Evolutionary conservation across 495 filamentous ascomycete species (phyloP), one percentile per base, ranked within the genome.

Genomic region (Clavariopsis aquatica): DNA sequence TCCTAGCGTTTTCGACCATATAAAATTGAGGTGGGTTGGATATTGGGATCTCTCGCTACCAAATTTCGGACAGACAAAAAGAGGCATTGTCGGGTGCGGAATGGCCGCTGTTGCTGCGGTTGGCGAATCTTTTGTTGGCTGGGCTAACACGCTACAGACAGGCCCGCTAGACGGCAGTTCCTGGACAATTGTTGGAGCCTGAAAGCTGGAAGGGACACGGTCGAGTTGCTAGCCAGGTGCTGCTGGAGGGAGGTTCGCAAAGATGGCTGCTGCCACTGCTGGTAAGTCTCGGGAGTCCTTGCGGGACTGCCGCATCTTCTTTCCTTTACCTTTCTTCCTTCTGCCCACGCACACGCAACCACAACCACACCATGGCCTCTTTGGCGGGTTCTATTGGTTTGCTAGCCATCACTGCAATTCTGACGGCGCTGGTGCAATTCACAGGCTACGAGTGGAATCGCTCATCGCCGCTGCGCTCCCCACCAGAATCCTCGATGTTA

Each of bases 401-500:
- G 26, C 19, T 5, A 12, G 19, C 38, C 55, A 52, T 64, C 28
- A 52, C 45, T 15, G 22, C 61, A 23, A 58, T 58, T 52, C 69
- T 71, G 43, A 71, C 65, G 24, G 52, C 49, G 56, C 49, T 57
- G 17, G 23, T 70, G 28, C 17, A 29, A n/a, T 49, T 24, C 12
- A 49, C 58, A 74, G 72, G 64, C 54, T 72, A 72, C 67, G 72
- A 72, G 64, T 72, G 72, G 69, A 51, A 56, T 23, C 68, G 49
- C 63, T 69, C 68, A 5, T 68, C 72, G 19, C 64, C 70, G 26
- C 57, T 64, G 22, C 54, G 61, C 23, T 65, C 79, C 71, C 78
- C 79, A 57, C 82, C 88, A 69, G 90, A 94, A 55, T 92, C 92
- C 52, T 80, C 87, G 31, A 75, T 89, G 67, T 34, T 34, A 34